Evolutionary conservation across 2,329 filamentous ascomycete species (phyloP), one percentile per base, ranked within the genome.

Genomic region (Neonectria neomacrospora): DNA sequence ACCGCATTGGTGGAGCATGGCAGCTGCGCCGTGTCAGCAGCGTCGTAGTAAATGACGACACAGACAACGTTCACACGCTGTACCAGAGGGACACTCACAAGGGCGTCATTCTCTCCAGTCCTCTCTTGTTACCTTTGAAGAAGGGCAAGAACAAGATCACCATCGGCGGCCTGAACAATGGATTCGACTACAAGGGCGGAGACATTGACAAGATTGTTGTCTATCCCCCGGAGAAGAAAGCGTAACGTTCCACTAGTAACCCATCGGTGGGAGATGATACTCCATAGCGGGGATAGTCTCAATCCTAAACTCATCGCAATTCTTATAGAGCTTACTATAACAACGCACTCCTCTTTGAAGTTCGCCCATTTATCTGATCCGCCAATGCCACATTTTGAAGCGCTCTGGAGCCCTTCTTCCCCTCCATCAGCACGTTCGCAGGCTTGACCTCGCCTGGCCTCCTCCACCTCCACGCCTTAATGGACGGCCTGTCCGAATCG

Each of bases 181-280:
- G 86, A 0, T 78, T 85, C 50, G 83, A 86, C 58, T 79, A 81
- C 18, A 87, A 85, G 72, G 86, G 86, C 0, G 86, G 85, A 1
- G 87, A 89, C 69, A 70, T 89, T 22, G 87, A 89, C 66, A 79
- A 81, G 14, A 84, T 89, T 67, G 80, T 89, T 1, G 87, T 89
- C 0, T 89, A 88, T 72, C 86, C 86, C 1, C 77, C 85, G 0
- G 86, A 89, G 65, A 68, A 68, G 18, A 60, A 67, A 55, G 63
- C 28, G 0, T 71, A 69, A 48, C 7, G 63, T n/a, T n/a, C n/a
- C n/a, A n/a, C n/a, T n/a, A n/a, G n/a, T n/a, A n/a, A n/a, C n/a
- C n/a, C n/a, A n/a, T n/a, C n/a, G n/a, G n/a, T n/a, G n/a, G n/a
- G n/a, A n/a, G n/a, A n/a, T n/a, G n/a, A n/a, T n/a, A n/a, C n/a